phyloP scores from a whole-genome alignment of 140 eudicot species.

The Oenanthe javanica region DNA sequence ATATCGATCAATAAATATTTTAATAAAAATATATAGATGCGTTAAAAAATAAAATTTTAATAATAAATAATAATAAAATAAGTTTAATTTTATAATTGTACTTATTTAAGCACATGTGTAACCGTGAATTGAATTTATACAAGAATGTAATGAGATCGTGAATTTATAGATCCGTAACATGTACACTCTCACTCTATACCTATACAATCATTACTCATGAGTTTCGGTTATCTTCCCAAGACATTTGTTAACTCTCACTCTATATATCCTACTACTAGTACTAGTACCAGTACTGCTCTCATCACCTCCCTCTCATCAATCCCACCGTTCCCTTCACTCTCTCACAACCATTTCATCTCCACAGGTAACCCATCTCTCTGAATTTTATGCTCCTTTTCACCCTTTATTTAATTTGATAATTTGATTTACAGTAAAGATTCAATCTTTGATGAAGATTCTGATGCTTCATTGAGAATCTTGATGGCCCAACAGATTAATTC shows the following conservation, averaged over 20 bases:
- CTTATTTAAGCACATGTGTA: too few species aligned
- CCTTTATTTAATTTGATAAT: background rate
- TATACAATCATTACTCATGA: conserved; percentile 22
- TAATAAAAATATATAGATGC: too few species aligned
- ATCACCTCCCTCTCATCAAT: background rate
- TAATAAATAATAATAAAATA: too few species aligned
- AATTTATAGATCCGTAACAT: too few species aligned
- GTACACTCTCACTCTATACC: too few species aligned
- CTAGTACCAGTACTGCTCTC: background rate
- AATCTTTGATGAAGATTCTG: background rate
- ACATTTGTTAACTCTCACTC: conserved; percentile 28
- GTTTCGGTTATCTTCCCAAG: conserved; percentile 29
- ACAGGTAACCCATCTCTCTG: conserved; percentile 24
- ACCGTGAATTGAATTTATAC: too few species aligned
- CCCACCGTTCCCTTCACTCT: conserved; percentile 8
- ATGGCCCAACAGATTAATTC: background rate
- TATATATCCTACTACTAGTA: conserved; percentile 3
- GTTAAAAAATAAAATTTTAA: too few species aligned
- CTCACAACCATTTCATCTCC: conserved; percentile 19
- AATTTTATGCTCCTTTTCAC: background rate
- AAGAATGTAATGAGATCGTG: too few species aligned
- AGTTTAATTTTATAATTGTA: too few species aligned
- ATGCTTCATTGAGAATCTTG: background rate
- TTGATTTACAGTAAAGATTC: background rate
- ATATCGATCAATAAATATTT: too few species aligned